A percentile compares a stretch with the other conserved stretches of the same genome.
These are phyloP conservation scores for Heliocybe sulcata DNA, from an alignment of 1,284 basidiomycete genomes.

Conservation along the genomic window DNA sequence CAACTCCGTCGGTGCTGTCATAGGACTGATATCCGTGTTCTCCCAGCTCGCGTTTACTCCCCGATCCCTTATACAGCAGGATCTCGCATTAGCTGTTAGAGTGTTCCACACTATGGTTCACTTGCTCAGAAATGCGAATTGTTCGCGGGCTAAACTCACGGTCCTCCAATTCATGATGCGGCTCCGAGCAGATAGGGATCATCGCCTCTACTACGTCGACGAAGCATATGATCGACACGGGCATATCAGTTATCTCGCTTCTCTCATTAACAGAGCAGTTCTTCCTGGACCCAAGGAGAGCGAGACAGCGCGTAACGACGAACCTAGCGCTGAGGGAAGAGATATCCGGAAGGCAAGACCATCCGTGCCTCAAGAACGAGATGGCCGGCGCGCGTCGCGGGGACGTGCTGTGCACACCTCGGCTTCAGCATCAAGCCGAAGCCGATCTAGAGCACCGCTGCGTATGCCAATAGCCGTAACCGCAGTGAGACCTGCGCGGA, in stretches of 20 bases:
- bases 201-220: conserved; percentile 72
- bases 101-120: conserved; percentile 45
- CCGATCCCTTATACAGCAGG: conserved; percentile 35
- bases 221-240: conserved; percentile 46
- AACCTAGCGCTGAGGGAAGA: conserved; percentile 22
- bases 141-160: conserved; percentile 60
- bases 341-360: conserved; percentile 42
- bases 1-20: conserved; percentile 46
- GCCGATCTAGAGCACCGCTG: conserved; percentile 47
- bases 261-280: conserved; percentile 41
- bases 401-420: conserved; percentile 44
- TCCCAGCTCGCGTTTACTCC: conserved; percentile 65
- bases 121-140: conserved; percentile 37
- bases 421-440: conserved; percentile 51
- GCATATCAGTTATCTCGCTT: conserved; percentile 42
- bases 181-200: conserved; percentile 86
- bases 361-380: conserved; percentile 42
- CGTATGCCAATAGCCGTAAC: conserved; percentile 27
- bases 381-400: conserved; percentile 48
- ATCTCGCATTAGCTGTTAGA: conserved; percentile 40
- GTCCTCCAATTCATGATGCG: conserved; percentile 87
- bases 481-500: background rate
- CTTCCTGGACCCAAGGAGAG: conserved; percentile 11
- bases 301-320: conserved; percentile 13
- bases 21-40: conserved; percentile 61